These are phyloP conservation scores for Comarum palustre DNA, from an alignment of 306 rosid genomes.

Conservation along the genomic window DNA sequence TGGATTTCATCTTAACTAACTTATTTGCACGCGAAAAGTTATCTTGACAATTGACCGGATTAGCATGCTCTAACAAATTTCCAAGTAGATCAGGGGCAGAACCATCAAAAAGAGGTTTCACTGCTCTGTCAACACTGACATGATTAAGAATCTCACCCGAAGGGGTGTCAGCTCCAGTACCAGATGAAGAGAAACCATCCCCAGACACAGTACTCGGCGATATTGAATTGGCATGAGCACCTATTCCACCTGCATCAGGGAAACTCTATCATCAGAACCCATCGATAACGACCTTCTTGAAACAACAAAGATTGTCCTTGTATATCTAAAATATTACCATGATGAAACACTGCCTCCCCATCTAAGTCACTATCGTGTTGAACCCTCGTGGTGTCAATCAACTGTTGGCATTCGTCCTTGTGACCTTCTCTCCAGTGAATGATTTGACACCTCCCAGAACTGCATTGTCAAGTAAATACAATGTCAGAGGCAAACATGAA, in stretches of 20 bases:
- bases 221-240: conserved; percentile 24
- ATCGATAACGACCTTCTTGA: conserved; percentile 21
- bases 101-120: conserved; percentile 25
- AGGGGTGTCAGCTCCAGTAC: conserved; percentile 32
- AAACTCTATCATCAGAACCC: conserved; percentile 29
- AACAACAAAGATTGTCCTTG: conserved; percentile 14
- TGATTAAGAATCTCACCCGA: conserved; percentile 17
- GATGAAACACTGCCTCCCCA: conserved; percentile 17
- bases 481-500: background rate
- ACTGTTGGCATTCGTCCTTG: conserved; percentile 65
- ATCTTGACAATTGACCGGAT: conserved; percentile 31
- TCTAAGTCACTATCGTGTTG: conserved; percentile 26
- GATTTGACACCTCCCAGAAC: conserved; percentile 88
- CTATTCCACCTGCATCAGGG: conserved; percentile 39
- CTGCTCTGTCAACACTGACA: conserved; percentile 27
- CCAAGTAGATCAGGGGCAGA: conserved; percentile 16
- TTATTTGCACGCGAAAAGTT: conserved; percentile 34
- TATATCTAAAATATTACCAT: conserved; percentile 35
- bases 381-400: conserved; percentile 17
- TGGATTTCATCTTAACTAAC: conserved; percentile 40
- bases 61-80: conserved; percentile 28
- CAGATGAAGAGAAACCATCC: conserved; percentile 32
- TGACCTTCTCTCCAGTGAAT: conserved; percentile 84
- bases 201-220: conserved; percentile 22
- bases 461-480: conserved; percentile 30